Conservation (phyloP, 2,329 filamentous ascomycete species). For the Trichoderma citrinoviride region DNA sequence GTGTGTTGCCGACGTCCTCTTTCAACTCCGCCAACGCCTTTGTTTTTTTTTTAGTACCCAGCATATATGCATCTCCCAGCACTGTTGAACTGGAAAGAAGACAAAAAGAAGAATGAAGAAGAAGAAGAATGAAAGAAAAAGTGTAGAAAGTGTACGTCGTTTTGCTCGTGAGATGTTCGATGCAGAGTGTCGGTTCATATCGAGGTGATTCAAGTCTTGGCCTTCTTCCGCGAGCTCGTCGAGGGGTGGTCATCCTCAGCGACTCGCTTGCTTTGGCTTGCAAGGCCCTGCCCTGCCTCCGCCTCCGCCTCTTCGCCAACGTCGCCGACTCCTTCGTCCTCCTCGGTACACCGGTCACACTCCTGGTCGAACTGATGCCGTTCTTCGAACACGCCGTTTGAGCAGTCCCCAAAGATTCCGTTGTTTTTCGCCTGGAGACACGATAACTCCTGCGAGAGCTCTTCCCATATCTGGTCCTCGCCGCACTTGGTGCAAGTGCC, state of each 20-base stretch:
- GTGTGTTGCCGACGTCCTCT: background rate
- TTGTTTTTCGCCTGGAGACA: constrained; percentile 51
- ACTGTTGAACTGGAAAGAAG: background rate
- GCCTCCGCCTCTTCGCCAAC: constrained; percentile 34
- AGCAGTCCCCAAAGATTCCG: constrained; percentile 45
- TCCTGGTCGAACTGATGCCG: constrained; percentile 49
- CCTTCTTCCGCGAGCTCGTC: constrained; percentile 31
- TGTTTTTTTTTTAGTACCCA: background rate
- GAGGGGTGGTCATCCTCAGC: constrained; percentile 25
- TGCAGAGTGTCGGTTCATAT: background rate
- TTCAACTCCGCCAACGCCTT: constrained; percentile 5
- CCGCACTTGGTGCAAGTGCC: constrained; percentile 46
- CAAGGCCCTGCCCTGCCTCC: background rate
- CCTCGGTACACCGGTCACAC: constrained; percentile 44
- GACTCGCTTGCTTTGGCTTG: constrained; percentile 23
- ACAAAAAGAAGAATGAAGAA: background rate
- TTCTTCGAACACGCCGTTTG: constrained; percentile 41
- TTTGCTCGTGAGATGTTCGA: background rate
- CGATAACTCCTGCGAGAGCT: constrained; percentile 46
- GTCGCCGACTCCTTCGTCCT: constrained; percentile 44
- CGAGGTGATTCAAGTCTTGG: constrained; percentile 30
- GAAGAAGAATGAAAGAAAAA: no score
- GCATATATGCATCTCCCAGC: background rate
- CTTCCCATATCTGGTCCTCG: constrained; percentile 42
- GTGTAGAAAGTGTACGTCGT: background rate